These are phyloP conservation scores for Neurospora africana DNA, from an alignment of 495 filamentous ascomycete genomes.

Conservation along the genomic window DNA sequence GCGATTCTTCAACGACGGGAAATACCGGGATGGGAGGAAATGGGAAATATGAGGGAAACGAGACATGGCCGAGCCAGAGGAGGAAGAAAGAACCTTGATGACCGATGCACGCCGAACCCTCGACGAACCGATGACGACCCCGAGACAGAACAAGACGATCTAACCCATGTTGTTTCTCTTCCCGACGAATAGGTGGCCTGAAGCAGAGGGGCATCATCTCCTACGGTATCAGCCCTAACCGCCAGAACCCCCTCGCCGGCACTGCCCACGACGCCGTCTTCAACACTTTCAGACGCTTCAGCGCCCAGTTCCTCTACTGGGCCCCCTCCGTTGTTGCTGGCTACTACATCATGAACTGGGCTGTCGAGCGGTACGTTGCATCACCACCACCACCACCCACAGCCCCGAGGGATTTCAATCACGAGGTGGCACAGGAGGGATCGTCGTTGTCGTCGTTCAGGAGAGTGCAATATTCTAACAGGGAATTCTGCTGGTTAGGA, in stretches of 20 bases:
- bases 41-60: not conserved
- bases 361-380: slow-evolving; percentile 61
- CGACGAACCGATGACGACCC: not conserved
- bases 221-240: slow-evolving; percentile 43
- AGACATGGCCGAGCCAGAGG: not conserved
- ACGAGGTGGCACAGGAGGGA: not conserved
- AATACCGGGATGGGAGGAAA: not conserved
- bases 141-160: not conserved
- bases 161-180: slow-evolving; percentile 10
- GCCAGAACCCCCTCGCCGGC: slow-evolving; percentile 47
- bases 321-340: slow-evolving; percentile 64
- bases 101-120: not conserved
- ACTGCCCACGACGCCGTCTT: slow-evolving; percentile 46
- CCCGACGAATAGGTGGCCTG: slow-evolving; percentile 26
- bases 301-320: slow-evolving; percentile 68
- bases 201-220: slow-evolving; percentile 48
- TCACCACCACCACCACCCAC: not conserved
- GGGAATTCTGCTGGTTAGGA: slow-evolving; percentile 40
- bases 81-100: not conserved
- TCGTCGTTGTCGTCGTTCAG: not conserved
- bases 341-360: slow-evolving; percentile 79
- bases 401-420: not conserved
- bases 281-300: slow-evolving; percentile 51
- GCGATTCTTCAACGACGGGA: not conserved
- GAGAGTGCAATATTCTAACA: slow-evolving; percentile 7